Evolutionary conservation across 805 yeast species (phyloP).

Genomic region (Wickerhamiella hasegawae): DNA sequence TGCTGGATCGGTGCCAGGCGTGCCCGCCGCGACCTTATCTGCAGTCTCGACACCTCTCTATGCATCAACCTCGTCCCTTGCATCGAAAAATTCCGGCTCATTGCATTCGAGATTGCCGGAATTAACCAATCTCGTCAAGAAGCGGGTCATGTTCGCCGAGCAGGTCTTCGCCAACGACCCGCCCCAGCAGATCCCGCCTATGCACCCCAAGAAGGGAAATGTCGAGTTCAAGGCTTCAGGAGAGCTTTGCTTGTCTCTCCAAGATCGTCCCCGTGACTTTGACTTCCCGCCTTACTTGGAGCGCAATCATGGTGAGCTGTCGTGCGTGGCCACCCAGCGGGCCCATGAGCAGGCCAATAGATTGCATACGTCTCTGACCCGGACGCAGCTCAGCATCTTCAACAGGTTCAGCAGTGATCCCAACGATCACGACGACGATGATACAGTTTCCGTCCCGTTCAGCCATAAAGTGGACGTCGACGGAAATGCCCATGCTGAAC

Average conservation of each 20-base stretch:
- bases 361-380: constrained; percentile 9
- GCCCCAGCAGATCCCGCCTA: constrained; percentile 85
- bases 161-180: constrained; percentile 66
- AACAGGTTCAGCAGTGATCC: constrained; percentile 2
- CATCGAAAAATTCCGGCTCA: too few species aligned
- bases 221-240: constrained; percentile 27
- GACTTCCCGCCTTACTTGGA: constrained; percentile 7
- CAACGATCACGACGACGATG: constrained; percentile 16
- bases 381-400: constrained; percentile 2
- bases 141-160: constrained; percentile 40
- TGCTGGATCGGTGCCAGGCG: too few species aligned
- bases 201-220: constrained; percentile 68
- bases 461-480: constrained; percentile 3
- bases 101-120: background rate
- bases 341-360: constrained; percentile 14
- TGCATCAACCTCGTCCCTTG: too few species aligned
- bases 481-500: constrained; percentile 11
- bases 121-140: constrained; percentile 22
- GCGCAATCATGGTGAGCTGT: constrained; percentile 9
- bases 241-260: constrained; percentile 8
- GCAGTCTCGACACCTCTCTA: too few species aligned
- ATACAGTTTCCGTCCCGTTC: constrained; percentile 4
- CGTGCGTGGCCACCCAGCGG: constrained; percentile 7
- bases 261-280: constrained; percentile 2
- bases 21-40: too few species aligned